Evolutionary conservation across 768 basidiomycete genomes (phyloP), one percentile per base, ranked within the genome.

Genomic region (Thelephora ganbajun): DNA sequence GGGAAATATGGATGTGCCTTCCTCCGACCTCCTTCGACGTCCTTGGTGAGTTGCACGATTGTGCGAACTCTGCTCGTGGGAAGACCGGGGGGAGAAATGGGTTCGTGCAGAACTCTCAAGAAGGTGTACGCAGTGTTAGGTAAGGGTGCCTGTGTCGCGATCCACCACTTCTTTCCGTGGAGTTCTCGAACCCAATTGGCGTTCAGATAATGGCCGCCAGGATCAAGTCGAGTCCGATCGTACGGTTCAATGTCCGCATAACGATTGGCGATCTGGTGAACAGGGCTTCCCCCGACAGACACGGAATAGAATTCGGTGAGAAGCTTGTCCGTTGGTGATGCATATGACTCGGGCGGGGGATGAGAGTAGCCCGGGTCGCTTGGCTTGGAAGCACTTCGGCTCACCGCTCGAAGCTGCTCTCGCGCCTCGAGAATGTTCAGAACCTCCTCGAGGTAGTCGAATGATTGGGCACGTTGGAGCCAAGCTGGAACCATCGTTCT

Each of bases 1-100:
- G 89, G 81, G 53, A 91, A 89, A 63, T 93, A 93, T 1, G 74
- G 63, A 57, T 85, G 75, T 2, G 86, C 86, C 61, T 90, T 92
- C 51, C 68, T 69, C 41, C 77, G 69, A 1, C 83, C 80, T 36
- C 67, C 64, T 60, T 93, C 90, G n/a, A 75, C 53, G 53, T 79
- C 71, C 50, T 66, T 77, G 0, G 90, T 89, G 44, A 93, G 73
- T 61, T 92, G 90, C 11, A 93, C 83, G 53, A 89, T 73, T 1
- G 85, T 87, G 44, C 79, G 74, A 9, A 88, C 66, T 18, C 71
- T 76, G 52, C 69, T 72, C 16, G 22, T 7, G 14, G 39, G 4
- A 16, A 22, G 22, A 7, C 22, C 56, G 0, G 66, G 64, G 2
- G 51, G 56, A 2, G 68, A 60, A 22, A 64, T 50, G 22, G 73